Evolutionary conservation across 1,284 basidiomycete genomes (phyloP).

Genomic region (Pseudozyma tsukubaensis): DNA sequence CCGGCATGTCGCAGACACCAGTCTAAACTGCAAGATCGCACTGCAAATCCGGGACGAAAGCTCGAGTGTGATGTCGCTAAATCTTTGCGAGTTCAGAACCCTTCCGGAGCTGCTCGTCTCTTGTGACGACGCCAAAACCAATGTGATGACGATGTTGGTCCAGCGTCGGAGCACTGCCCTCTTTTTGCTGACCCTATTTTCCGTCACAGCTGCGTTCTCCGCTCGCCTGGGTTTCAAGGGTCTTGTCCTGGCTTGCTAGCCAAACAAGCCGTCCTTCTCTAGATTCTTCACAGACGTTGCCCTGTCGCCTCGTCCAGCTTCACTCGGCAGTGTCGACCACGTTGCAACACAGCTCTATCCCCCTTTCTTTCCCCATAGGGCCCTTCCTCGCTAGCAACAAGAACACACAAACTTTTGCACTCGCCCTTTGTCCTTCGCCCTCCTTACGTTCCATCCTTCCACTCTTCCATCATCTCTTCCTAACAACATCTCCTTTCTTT

Average conservation of each 20-base stretch:
- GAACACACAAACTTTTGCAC: background rate
- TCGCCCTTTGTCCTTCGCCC: background rate
- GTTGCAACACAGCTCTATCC: conserved; percentile 2
- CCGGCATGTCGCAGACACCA: too few relatives aligned
- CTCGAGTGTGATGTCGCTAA: background rate
- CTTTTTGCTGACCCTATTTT: conserved; percentile 1
- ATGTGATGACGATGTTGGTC: background rate
- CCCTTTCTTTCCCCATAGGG: background rate
- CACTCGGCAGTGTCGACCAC: conserved; percentile 5
- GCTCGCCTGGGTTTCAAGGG: background rate
- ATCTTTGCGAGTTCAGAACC: background rate
- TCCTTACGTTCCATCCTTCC: background rate
- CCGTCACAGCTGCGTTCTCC: background rate
- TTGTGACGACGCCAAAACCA: background rate
- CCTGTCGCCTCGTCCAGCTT: too few relatives aligned
- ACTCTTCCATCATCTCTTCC: background rate
- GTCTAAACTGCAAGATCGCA: too few relatives aligned
- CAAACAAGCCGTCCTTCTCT: background rate
- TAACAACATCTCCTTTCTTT: background rate
- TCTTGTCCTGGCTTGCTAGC: background rate
- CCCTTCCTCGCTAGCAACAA: background rate
- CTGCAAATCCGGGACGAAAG: too few relatives aligned
- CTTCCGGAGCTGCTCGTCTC: background rate
- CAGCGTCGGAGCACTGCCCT: background rate
- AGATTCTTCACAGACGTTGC: background rate